Base-by-base conservation (phyloP, 2,329 filamentous ascomycete genomes). In the Colletotrichum filicis region DNA sequence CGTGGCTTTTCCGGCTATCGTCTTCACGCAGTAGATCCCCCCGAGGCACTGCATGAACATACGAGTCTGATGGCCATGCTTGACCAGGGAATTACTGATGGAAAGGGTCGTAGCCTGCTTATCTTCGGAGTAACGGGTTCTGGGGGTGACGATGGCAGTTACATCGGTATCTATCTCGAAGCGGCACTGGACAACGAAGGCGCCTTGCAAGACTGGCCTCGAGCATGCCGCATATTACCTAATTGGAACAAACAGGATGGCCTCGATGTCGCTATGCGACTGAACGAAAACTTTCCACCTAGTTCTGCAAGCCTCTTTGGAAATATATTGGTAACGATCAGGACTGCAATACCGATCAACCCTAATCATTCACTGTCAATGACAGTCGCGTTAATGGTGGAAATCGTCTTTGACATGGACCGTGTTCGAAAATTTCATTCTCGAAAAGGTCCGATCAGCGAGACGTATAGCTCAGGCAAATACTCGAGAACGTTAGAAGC, bases 31-130 rank as follows among this genome's bases (percentile, higher is more conserved):
- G 42, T 30, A 8, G 61, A 55, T 4, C 61, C 55, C 3, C 53
- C 67, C 3, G 37, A 70, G 19, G 42, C 67, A 3, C 55, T 70
- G 8, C 12, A 42, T 1, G 37, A 66, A 11, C 19, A 42, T 1
- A 46, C 42, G 8, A 66, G 67, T 16, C 42, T 70, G 42, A 28
- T 70, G 32, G 61, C 42, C 14, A 66, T 66, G 61, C 7, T 60
- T 19, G 14, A 5, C 5, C 30, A 64, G 24, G 2, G 6, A 9
- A 7, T 3, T 28, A 4, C 8, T 2, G 22, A 53, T 28, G 8
- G n/a, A 3, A 55, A 7, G 8, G 30, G 46, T 5, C 24, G 49
- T 5, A 7, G 61, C 3, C 30, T 64, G 4, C 61, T 64, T 7
- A 30, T 64, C 7, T 64, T 64, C 22, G 12, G 42, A 14, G 5